Evolutionary conservation across 73 alveolate genomes (phyloP), one percentile per base, ranked within the genome.

Genomic region (Uronychia setigera): DNA sequence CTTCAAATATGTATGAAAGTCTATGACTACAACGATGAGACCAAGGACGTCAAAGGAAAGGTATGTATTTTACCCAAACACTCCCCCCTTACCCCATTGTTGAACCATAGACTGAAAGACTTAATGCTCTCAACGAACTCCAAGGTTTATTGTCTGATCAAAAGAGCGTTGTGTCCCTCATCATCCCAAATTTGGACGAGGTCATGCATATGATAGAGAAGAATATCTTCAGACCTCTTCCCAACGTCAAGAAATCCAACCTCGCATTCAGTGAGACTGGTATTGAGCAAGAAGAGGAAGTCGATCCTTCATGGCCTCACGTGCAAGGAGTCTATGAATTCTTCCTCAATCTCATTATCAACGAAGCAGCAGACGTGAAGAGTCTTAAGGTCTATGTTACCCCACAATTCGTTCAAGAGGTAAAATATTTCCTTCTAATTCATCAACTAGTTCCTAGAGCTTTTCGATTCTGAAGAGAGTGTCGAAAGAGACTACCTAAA

Each of bases 221-320:
- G 91, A 94, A 94, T 85, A 92, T 96, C 78, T 96, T 96, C 94
- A 83, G 99, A 75, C 98, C 98, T 60, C 93, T 96, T 31, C 98
- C 97, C 30, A 90, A 89, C 78, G 83, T 91, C 35, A 96, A 96
- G 80, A 90, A 86, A 80, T 29, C 83, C 28, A 84, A 84, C 80
- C 80, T 84, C 1, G 86, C 77, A 11, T 77, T 84, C 85, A 77
- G 87, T 35, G 91, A 84, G 75, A 84, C 91, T 76, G 91, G 91
- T 1, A 60, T 82, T 32, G 89, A 82, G 57, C 79, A 59, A 25
- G 89, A 82, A 31, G 83, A 82, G 19, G 91, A 84, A 29, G 88
- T 84, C 75, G 95, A 94, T 86, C 98, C 97, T n/a, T 93, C 94
- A 1, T 94, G 98, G 97, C 90, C 95, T 28, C 97, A 94, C 81